These are phyloP conservation scores for Saturnispora halmiae DNA, from an alignment of 805 yeast genomes.

Conservation along the genomic window DNA sequence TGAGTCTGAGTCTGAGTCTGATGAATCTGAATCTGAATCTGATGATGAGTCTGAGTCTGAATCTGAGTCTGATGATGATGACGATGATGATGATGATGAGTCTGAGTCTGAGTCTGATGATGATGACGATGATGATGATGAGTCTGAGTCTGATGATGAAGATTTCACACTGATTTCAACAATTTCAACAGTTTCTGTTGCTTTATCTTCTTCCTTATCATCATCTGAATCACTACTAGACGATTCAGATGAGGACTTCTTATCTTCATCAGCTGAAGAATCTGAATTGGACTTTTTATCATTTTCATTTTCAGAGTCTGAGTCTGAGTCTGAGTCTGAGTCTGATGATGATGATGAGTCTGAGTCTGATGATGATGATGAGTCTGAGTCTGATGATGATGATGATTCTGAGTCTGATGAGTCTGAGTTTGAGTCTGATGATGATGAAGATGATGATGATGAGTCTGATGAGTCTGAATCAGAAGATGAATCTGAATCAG, in stretches of 20 bases:
- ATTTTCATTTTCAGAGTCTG: conserved; percentile 7
- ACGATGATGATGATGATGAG: conserved; percentile 6
- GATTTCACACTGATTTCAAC: conserved; percentile 1
- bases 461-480: conserved; percentile 5
- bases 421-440: conserved; percentile 5
- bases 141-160: no score
- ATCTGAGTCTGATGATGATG: conserved; percentile 10
- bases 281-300: no score
- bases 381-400: not conserved
- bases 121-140: no score
- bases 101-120: conserved; percentile 19
- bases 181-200: not conserved
- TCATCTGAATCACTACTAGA: conserved; percentile 11
- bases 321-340: conserved; percentile 4
- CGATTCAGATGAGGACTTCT: no score
- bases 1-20: no score
- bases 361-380: conserved; percentile 12
- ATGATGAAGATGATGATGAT: conserved; percentile 14
- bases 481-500: conserved; percentile 12
- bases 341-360: conserved; percentile 17
- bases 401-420: not conserved
- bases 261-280: no score
- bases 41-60: conserved; percentile 18
- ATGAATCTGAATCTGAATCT: conserved; percentile 20
- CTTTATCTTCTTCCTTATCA: conserved; percentile 14